Conservation (phyloP, 2,329 filamentous ascomycete species). For the Diaporthe helianthi region DNA sequence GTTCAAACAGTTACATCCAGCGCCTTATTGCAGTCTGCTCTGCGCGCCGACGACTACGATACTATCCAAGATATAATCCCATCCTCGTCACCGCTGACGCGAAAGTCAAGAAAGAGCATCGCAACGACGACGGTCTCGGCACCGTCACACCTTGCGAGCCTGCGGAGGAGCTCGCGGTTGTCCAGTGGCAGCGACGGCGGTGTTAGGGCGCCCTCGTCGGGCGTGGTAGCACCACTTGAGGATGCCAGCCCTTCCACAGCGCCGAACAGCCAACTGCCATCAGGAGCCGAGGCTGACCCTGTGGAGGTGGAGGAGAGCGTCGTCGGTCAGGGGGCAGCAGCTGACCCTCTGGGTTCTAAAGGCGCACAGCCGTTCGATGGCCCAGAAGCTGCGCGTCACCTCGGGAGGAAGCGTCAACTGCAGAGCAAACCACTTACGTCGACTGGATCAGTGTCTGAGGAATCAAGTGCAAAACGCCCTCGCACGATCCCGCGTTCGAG, state of each 20-base stretch:
- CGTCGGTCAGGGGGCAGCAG: slow-evolving; percentile 36
- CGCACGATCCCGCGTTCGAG: slow-evolving; percentile 40
- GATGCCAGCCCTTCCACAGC: background rate
- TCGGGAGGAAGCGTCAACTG: slow-evolving; percentile 54
- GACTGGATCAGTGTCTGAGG: slow-evolving; percentile 51
- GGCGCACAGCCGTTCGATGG: slow-evolving; percentile 54
- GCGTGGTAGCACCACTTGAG: slow-evolving; percentile 5
- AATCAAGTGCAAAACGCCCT: slow-evolving; percentile 48
- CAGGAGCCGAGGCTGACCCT: background rate
- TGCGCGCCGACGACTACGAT: slow-evolving; percentile 40
- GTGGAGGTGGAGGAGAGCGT: slow-evolving; percentile 30
- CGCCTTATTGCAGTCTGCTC: slow-evolving; percentile 49
- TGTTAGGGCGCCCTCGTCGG: slow-evolving; percentile 43
- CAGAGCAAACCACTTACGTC: slow-evolving; percentile 47
- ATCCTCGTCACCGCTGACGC: slow-evolving; percentile 52
- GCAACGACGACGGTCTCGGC: slow-evolving; percentile 44
- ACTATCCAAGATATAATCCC: slow-evolving; percentile 42
- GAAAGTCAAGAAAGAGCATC: slow-evolving; percentile 47
- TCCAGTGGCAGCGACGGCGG: slow-evolving; percentile 34
- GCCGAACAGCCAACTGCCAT: slow-evolving; percentile 6
- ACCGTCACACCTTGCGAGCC: slow-evolving; percentile 42
- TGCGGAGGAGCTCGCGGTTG: slow-evolving; percentile 32
- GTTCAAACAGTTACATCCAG: slow-evolving; percentile 49
- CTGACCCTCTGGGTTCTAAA: slow-evolving; percentile 38
- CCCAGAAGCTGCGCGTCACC: slow-evolving; percentile 49